Evolutionary conservation across 441 rosid species (phyloP), one percentile per base, ranked within the genome.

Genomic region (Dalechampia spathulata): DNA sequence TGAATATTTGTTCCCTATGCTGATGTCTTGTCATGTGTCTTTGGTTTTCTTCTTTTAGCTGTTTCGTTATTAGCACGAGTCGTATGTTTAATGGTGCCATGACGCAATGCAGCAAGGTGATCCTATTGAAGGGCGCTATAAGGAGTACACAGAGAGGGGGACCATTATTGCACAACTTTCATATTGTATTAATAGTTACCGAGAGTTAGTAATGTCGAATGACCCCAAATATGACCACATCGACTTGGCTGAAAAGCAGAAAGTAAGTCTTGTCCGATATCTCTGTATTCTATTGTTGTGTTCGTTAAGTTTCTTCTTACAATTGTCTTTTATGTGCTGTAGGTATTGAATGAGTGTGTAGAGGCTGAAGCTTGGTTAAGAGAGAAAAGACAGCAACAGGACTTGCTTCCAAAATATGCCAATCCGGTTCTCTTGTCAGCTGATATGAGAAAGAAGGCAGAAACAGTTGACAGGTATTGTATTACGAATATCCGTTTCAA

Each of bases 191-290:
- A 89, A 79, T 60, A 92, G 96, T 67, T 89, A 89, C 66, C 78
- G 97, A 67, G 99, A 89, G 62, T 97, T 84, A 27, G 96, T 95
- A 17, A 15, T 83, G 82, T 83, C 89, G 0, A 78, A 19, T 38
- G 99, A 89, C 64, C 58, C 90, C 50, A 92, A 89, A 73, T 89
- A 89, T 65, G 99, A 89, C 42, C 99, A 92, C 74, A 92, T 92
- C 61, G 99, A 92, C 15, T 16, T 87, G 57, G 71, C 81, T 40
- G 97, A 89, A 25, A 92, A 89, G 64, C 92, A 89, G 62, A 92
- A 83, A 86, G 99, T 92, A 75, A 45, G 3, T 47, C 26, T 3
- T 25, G 17, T 34, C 28, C n/a, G n/a, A n/a, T n/a, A n/a, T n/a
- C n/a, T n/a, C n/a, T n/a, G n/a, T n/a, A n/a, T n/a, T n/a, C n/a